A percentile compares a stretch with the other conserved stretches of the same genome.
Conservation (phyloP, 768 basidiomycete species). For the Serendipita sp. region DNA sequence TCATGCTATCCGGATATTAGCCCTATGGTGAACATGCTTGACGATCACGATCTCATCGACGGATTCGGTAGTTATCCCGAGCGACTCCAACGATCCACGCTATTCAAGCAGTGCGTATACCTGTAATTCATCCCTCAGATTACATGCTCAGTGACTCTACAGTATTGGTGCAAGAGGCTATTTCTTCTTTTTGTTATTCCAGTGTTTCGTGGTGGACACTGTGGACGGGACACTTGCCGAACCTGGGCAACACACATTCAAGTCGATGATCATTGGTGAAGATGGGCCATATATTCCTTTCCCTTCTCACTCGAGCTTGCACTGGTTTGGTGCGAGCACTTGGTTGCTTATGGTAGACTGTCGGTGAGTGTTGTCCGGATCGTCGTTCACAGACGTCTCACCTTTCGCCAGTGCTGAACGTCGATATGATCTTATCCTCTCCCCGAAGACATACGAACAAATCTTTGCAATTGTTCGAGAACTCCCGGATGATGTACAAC, state of each 20-base stretch:
- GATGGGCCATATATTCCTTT: constrained; percentile 63
- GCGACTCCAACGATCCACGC: constrained; percentile 51
- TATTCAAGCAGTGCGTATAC: constrained; percentile 35
- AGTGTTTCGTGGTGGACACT: constrained; percentile 54
- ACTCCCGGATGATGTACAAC: constrained; percentile 56
- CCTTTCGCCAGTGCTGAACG: constrained; percentile 57
- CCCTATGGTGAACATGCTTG: constrained; percentile 68
- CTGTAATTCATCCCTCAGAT: not conserved
- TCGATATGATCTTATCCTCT: constrained; percentile 66
- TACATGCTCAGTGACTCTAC: not conserved
- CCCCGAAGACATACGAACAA: constrained; percentile 51
- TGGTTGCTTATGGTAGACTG: constrained; percentile 72
- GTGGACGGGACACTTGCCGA: constrained; percentile 58
- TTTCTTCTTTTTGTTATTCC: constrained; percentile 89
- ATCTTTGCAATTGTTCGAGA: constrained; percentile 46
- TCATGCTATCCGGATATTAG: constrained; percentile 22
- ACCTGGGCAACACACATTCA: constrained; percentile 46
- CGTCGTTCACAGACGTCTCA: constrained; percentile 2
- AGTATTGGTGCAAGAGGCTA: constrained; percentile 67
- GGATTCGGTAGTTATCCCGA: constrained; percentile 83
- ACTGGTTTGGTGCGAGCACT: constrained; percentile 16
- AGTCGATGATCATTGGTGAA: constrained; percentile 59
- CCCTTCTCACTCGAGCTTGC: constrained; percentile 68
- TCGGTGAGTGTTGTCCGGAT: constrained; percentile 33
- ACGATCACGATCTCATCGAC: constrained; percentile 41